Percentiles rank a stretch among this genome's conserved stretches.
These are phyloP conservation scores for Malus sieversii DNA, from an alignment of 306 rosid species.

Conservation along the genomic window DNA sequence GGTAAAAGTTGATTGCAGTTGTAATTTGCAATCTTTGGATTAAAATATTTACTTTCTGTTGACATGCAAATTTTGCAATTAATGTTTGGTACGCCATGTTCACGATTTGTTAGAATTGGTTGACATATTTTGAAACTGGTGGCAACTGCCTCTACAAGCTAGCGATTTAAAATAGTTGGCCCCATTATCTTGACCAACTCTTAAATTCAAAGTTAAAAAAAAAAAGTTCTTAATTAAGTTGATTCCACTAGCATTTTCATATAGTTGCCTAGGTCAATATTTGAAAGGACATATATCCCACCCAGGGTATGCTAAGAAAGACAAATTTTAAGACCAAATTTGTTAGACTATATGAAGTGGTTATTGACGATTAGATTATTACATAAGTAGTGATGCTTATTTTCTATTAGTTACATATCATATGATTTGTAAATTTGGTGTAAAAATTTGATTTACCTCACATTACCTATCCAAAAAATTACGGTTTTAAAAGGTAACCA, in stretches of 20 bases:
- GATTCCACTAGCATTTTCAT: neutral
- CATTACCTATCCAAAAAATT: too few species aligned
- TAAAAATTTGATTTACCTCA: too few species aligned
- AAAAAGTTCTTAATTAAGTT: neutral
- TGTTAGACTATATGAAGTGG: too few species aligned
- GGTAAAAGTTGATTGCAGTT: slow-evolving; percentile 35
- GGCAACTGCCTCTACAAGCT: slow-evolving; percentile 21
- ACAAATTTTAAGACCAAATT: too few species aligned
- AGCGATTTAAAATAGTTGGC: slow-evolving; percentile 28
- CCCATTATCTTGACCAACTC: slow-evolving; percentile 26
- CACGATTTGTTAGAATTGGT: slow-evolving; percentile 47
- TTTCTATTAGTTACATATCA: too few species aligned
- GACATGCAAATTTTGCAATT: slow-evolving; percentile 16
- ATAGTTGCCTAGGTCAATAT: neutral
- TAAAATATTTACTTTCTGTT: slow-evolving; percentile 22
- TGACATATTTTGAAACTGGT: slow-evolving; percentile 31
- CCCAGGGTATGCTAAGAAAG: too few species aligned
- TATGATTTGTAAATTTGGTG: too few species aligned
- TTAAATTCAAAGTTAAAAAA: neutral
- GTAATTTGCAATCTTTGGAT: slow-evolving; percentile 16
- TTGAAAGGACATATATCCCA: too few species aligned
- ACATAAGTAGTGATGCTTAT: too few species aligned
- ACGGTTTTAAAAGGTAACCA: too few species aligned
- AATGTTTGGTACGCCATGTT: slow-evolving; percentile 40
- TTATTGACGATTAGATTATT: too few species aligned